Conservation (phyloP, 2,329 filamentous ascomycete species). For the Aspergillus hiratsukae region DNA sequence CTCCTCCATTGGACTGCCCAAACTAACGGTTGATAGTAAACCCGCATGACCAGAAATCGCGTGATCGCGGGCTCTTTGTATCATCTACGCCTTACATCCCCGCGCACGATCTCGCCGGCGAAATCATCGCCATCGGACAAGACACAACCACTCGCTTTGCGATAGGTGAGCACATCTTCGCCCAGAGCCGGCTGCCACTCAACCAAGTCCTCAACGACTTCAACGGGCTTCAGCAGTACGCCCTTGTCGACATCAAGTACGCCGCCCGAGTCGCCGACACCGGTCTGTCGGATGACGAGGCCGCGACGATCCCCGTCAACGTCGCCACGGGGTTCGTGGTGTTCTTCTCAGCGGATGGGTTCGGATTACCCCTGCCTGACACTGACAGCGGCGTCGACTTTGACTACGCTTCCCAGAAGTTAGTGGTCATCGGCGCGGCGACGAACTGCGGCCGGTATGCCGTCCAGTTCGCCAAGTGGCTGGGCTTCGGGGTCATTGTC, state of each 20-base stretch:
- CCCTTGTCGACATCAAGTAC: slow-evolving; percentile 25
- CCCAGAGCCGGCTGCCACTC: slow-evolving; percentile 14
- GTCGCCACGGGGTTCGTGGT: slow-evolving; percentile 27
- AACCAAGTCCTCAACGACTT: slow-evolving; percentile 3
- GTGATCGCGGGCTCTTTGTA: slow-evolving; percentile 34
- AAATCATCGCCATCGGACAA: slow-evolving; percentile 24
- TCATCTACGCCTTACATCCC: slow-evolving; percentile 28
- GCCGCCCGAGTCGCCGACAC: slow-evolving; percentile 30
- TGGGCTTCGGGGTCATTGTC: slow-evolving; percentile 37
- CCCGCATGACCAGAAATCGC: slow-evolving; percentile 37
- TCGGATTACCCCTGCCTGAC: slow-evolving; percentile 7
- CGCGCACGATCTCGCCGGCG: slow-evolving; percentile 33
- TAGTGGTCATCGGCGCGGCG: slow-evolving; percentile 36
- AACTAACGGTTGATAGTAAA: neutral
- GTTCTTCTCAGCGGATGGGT: slow-evolving; percentile 25
- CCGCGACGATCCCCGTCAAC: slow-evolving; percentile 35
- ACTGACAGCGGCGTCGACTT: neutral
- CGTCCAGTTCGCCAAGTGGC: slow-evolving; percentile 28
- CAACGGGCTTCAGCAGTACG: slow-evolving; percentile 37
- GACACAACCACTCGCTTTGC: slow-evolving; percentile 17
- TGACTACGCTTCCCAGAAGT: neutral
- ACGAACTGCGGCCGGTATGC: slow-evolving; percentile 32
- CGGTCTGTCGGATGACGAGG: slow-evolving; percentile 30
- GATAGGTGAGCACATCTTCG: slow-evolving; percentile 31
- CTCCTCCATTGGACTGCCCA: neutral